Conservation (phyloP, 306 rosid genomes). For the Begonia loranthoides region DNA sequence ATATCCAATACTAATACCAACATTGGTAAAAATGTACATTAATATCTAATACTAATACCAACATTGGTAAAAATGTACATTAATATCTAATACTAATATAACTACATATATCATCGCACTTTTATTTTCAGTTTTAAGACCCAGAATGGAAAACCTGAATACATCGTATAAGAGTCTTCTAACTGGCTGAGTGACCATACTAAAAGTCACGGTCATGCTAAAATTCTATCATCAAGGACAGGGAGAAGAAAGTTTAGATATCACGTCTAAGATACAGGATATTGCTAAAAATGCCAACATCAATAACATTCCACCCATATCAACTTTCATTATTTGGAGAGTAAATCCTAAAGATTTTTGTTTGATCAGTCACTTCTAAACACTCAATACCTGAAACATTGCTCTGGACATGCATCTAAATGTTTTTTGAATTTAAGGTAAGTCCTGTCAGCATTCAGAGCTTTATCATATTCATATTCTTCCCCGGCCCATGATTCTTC, state of each 20-base stretch:
- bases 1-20: neutral
- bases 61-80: neutral
- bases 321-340: no score
- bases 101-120: no score
- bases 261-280: no score
- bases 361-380: constrained; percentile 2
- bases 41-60: neutral
- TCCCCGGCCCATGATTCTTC: constrained; percentile 67
- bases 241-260: no score
- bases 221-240: no score
- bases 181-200: no score
- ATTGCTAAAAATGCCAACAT: no score
- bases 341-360: neutral
- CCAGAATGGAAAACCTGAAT: no score
- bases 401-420: constrained; percentile 65
- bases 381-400: constrained; percentile 64
- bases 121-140: no score
- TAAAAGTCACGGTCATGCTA: no score
- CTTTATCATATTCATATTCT: constrained; percentile 71
- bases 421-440: constrained; percentile 86
- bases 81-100: neutral
- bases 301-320: no score
- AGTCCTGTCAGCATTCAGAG: constrained; percentile 67
- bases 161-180: no score
- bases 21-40: neutral